Evolutionary conservation across 1,284 basidiomycete genomes (phyloP).

Genomic region (Sporisorium sorghi): DNA sequence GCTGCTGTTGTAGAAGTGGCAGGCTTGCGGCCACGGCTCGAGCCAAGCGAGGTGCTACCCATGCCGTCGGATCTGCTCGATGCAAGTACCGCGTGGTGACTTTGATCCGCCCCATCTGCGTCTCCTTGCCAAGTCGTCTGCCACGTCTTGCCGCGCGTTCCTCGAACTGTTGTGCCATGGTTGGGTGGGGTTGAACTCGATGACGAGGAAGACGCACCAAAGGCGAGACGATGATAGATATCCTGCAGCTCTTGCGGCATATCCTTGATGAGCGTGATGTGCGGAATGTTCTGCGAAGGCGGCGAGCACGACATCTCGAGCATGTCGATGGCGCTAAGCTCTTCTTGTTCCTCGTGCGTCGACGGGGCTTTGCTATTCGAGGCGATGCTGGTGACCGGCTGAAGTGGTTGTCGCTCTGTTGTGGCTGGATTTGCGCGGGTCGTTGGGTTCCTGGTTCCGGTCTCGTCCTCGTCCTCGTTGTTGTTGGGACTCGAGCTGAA

Average conservation of each 20-base stretch:
- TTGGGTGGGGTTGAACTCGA: slow-evolving; percentile 4
- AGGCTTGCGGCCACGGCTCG: slow-evolving; percentile 14
- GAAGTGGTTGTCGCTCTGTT: slow-evolving; percentile 10
- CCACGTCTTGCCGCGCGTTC: slow-evolving; percentile 44
- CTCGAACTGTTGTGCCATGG: slow-evolving; percentile 17
- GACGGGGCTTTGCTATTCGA: slow-evolving; percentile 9
- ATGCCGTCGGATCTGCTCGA: slow-evolving; percentile 5
- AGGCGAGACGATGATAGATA: slow-evolving; percentile 37
- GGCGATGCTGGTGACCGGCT: slow-evolving; percentile 1
- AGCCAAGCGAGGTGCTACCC: background rate
- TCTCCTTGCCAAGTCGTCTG: slow-evolving; percentile 37
- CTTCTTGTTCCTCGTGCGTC: background rate
- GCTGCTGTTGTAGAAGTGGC: background rate
- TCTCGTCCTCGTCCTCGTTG: background rate
- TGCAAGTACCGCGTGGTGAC: background rate
- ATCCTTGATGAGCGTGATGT: slow-evolving; percentile 36
- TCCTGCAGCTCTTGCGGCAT: slow-evolving; percentile 36
- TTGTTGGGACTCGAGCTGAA: slow-evolving; percentile 6
- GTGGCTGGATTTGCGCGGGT: background rate
- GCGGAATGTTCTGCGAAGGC: slow-evolving; percentile 18
- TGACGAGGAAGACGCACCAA: slow-evolving; percentile 9
- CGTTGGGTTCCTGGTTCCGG: too few relatives aligned
- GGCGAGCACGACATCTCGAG: slow-evolving; percentile 32
- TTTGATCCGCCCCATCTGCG: background rate
- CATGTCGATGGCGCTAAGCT: slow-evolving; percentile 8